A percentile compares a stretch with the other conserved stretches of the same genome.
These are phyloP conservation scores for Oehlia diaphana DNA, from an alignment of 192 early-diverging fungal species.

Conservation along the genomic window DNA sequence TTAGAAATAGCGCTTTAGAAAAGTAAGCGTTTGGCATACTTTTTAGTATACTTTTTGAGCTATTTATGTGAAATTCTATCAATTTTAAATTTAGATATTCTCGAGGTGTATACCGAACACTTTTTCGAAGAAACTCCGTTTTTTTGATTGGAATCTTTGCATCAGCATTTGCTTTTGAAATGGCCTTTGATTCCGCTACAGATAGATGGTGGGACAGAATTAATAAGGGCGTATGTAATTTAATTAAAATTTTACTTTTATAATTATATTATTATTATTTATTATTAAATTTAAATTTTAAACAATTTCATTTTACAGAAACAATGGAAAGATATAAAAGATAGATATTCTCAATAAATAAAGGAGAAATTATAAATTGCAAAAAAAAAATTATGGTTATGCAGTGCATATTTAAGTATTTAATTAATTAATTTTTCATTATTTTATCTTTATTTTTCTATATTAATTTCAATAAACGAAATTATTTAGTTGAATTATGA, in stretches of 20 bases:
- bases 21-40: background rate
- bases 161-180: constrained; percentile 71
- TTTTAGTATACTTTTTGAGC: too few species aligned
- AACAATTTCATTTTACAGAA: constrained; percentile 46
- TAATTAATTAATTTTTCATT: background rate
- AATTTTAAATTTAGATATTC: constrained; percentile 27
- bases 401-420: background rate
- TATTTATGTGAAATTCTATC: background rate
- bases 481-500: background rate
- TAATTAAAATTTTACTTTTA: background rate
- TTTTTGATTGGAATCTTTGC: constrained; percentile 68
- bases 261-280: background rate
- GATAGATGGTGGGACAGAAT: constrained; percentile 66
- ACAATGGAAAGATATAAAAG: constrained; percentile 83
- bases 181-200: constrained; percentile 63
- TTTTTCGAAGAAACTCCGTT: constrained; percentile 72
- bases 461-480: background rate
- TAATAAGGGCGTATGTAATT: constrained; percentile 74
- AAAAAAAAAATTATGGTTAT: background rate
- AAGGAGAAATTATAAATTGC: background rate
- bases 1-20: background rate
- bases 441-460: too few species aligned
- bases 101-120: constrained; percentile 56
- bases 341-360: constrained; percentile 51
- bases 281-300: background rate